A percentile compares a stretch with the other conserved stretches of the same genome.
These are phyloP conservation scores for Boletus subcaerulescens DNA, from an alignment of 768 basidiomycete species.

Conservation along the genomic window DNA sequence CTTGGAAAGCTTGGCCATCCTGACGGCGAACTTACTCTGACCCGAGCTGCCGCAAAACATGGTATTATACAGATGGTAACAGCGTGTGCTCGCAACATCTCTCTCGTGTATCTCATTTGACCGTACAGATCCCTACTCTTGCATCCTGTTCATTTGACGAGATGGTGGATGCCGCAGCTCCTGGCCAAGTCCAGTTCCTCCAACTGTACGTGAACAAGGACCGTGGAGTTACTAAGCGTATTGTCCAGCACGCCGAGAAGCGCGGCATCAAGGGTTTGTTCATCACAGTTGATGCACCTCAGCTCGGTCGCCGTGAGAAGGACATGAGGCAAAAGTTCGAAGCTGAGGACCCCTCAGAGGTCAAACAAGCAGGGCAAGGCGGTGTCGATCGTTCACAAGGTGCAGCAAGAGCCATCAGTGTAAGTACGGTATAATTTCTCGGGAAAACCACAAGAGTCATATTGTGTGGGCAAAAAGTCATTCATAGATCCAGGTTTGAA, in stretches of 20 bases:
- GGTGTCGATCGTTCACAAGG: constrained; percentile 82
- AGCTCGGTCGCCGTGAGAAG: constrained; percentile 90
- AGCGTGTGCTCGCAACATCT: neutral
- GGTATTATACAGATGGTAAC: constrained; percentile 71
- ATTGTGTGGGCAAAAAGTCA: constrained; percentile 42
- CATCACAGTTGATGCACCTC: constrained; percentile 97
- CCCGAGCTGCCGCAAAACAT: constrained; percentile 81
- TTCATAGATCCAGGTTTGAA: constrained; percentile 92
- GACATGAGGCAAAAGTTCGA: constrained; percentile 98
- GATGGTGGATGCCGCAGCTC: constrained; percentile 79
- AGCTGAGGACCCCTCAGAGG: constrained; percentile 51
- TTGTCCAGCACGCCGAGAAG: constrained; percentile 87
- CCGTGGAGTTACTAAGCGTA: constrained; percentile 75
- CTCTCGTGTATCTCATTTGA: neutral
- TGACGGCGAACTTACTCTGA: constrained; percentile 90
- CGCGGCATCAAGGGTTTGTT: constrained; percentile 92
- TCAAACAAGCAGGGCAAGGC: constrained; percentile 43
- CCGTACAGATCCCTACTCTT: constrained; percentile 81
- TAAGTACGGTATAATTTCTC: constrained; percentile 32
- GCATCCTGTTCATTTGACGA: constrained; percentile 97
- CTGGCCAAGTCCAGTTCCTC: constrained; percentile 79
- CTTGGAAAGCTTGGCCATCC: constrained; percentile 95
- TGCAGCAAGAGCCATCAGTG: constrained; percentile 90
- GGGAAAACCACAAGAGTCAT: neutral
- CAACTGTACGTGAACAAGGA: constrained; percentile 94